These are phyloP conservation scores for Dichotomopilus funicola DNA, from an alignment of 2,329 filamentous ascomycete genomes.

Conservation along the genomic window DNA sequence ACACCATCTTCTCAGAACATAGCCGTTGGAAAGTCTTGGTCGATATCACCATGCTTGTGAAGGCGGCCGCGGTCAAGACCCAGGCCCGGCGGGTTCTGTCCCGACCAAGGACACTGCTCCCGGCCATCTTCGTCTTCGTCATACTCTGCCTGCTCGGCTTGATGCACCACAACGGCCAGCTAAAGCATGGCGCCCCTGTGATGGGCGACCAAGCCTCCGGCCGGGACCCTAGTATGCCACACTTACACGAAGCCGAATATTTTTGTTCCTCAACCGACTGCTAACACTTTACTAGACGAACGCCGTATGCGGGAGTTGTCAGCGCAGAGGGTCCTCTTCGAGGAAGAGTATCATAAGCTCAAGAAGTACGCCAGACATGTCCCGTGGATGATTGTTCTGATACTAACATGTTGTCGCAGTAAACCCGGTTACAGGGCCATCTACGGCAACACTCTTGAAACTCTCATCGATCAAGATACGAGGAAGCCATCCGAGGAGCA, in stretches of 20 bases:
- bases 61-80: slow-evolving; percentile 11
- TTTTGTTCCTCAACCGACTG: not conserved
- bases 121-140: slow-evolving; percentile 9
- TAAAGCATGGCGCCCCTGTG: not conserved
- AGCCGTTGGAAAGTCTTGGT: no score
- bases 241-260: not conserved
- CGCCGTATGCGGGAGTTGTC: slow-evolving; percentile 10
- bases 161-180: slow-evolving; percentile 4
- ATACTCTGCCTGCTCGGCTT: slow-evolving; percentile 11
- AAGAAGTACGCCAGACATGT: slow-evolving; percentile 27
- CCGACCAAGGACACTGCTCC: slow-evolving; percentile 13
- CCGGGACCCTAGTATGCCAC: slow-evolving; percentile 13
- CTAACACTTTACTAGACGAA: slow-evolving; percentile 13
- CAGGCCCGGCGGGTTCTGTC: slow-evolving; percentile 18
- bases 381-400: not conserved
- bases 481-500: slow-evolving; percentile 26
- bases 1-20: no score
- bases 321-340: slow-evolving; percentile 25
- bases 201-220: not conserved
- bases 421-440: slow-evolving; percentile 43
- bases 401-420: slow-evolving; percentile 26
- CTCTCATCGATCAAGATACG: slow-evolving; percentile 36
- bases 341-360: slow-evolving; percentile 36
- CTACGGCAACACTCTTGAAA: slow-evolving; percentile 50
- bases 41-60: slow-evolving; percentile 13